phyloP scores from a whole-genome alignment of 2,329 filamentous ascomycete species.

The Aspergillus cejpii region DNA sequence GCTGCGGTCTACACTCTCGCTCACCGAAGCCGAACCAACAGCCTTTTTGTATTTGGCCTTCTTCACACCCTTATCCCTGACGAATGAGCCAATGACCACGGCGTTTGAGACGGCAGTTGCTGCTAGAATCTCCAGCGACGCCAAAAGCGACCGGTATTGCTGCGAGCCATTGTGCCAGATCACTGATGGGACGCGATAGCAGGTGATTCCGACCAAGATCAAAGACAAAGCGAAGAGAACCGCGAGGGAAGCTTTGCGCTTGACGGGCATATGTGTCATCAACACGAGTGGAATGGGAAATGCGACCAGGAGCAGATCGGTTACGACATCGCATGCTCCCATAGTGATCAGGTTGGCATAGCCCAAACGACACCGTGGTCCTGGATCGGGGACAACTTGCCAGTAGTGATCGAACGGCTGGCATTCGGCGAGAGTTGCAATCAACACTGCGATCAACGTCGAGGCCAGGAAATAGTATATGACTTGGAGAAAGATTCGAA shows the following conservation, averaged over 20 bases:
- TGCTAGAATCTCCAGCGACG: conserved; percentile 83
- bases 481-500: conserved; percentile 61
- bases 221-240: conserved; percentile 79
- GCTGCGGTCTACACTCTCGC: conserved; percentile 41
- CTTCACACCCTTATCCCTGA: conserved; percentile 83
- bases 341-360: conserved; percentile 83
- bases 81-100: conserved; percentile 84
- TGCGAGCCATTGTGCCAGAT: conserved; percentile 65
- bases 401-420: conserved; percentile 67
- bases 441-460: conserved; percentile 75
- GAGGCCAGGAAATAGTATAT: conserved; percentile 68
- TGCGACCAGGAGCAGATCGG: conserved; percentile 76
- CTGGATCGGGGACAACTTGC: conserved; percentile 80
- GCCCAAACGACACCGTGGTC: conserved; percentile 75
- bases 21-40: conserved; percentile 41
- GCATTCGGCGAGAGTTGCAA: conserved; percentile 79
- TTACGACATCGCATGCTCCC: conserved; percentile 81
- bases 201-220: conserved; percentile 68
- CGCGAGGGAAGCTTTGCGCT: conserved; percentile 72
- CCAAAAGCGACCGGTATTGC: conserved; percentile 79
- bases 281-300: conserved; percentile 89
- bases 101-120: conserved; percentile 82
- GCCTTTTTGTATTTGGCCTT: conserved; percentile 67
- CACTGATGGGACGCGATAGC: conserved; percentile 73
- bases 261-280: conserved; percentile 65